Percentiles rank a stretch among this genome's conserved stretches.
phyloP scores from a whole-genome alignment of 495 filamentous ascomycete genomes.

The Articulospora tetracladia region DNA sequence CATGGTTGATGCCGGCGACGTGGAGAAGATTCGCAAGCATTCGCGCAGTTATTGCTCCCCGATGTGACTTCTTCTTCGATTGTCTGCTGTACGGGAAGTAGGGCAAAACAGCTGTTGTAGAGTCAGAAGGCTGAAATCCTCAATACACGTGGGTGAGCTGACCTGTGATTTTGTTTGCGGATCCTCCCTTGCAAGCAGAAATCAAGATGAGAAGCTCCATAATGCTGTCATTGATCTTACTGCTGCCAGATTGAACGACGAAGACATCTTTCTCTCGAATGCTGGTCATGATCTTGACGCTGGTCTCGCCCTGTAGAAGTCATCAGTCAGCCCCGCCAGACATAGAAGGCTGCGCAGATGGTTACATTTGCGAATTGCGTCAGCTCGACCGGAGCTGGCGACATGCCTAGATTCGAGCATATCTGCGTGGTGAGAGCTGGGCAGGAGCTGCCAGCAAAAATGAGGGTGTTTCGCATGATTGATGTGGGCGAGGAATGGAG shows the following conservation, averaged over 20 bases:
- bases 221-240: slow-evolving; percentile 95
- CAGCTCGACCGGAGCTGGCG: slow-evolving; percentile 51
- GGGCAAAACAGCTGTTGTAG: slow-evolving; percentile 77
- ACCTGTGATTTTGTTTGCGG: slow-evolving; percentile 97
- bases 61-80: slow-evolving; percentile 97
- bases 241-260: slow-evolving; percentile 95
- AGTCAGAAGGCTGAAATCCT: slow-evolving; percentile 5
- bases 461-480: slow-evolving; percentile 52
- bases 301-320: slow-evolving; percentile 85
- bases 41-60: slow-evolving; percentile 92
- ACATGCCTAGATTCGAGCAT: slow-evolving; percentile 57
- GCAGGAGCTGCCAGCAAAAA: slow-evolving; percentile 54
- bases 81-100: slow-evolving; percentile 99
- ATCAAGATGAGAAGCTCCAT: slow-evolving; percentile 99
- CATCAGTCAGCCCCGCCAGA: slow-evolving; percentile 50
- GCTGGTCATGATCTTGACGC: slow-evolving; percentile 87
- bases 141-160: slow-evolving; percentile 24
- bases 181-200: slow-evolving; percentile 95
- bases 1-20: slow-evolving; percentile 93
- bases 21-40: slow-evolving; percentile 94
- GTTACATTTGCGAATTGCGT: slow-evolving; percentile 56
- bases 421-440: slow-evolving; percentile 52
- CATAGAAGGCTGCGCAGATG: slow-evolving; percentile 12
- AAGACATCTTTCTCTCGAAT: slow-evolving; percentile 98
- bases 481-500: slow-evolving; percentile 4